A percentile compares a stretch with the other conserved stretches of the same genome.
Evolutionary conservation across 352 stramenopile species (phyloP).

Genomic region (Plasmopara halstedii): DNA sequence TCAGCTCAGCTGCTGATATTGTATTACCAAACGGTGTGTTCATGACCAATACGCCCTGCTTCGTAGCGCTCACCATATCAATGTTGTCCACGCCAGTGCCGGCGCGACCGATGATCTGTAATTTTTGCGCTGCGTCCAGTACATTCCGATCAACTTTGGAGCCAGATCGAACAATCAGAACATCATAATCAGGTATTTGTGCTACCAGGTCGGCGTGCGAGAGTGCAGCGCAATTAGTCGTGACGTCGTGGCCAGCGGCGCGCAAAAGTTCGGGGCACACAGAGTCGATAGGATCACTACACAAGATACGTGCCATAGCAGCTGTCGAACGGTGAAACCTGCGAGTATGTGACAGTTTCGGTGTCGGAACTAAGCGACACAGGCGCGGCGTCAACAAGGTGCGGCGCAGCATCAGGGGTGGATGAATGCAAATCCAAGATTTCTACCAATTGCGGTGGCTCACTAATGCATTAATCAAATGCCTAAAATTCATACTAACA

Average conservation of each 20-base stretch:
- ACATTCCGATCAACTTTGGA: slow-evolving; percentile 71
- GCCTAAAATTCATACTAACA: too few relatives aligned
- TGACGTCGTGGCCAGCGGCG: slow-evolving; percentile 79
- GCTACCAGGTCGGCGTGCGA: slow-evolving; percentile 56
- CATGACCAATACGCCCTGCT: slow-evolving; percentile 92
- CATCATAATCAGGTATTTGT: slow-evolving; percentile 80
- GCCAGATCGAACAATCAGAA: slow-evolving; percentile 81
- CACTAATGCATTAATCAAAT: too few relatives aligned
- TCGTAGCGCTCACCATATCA: slow-evolving; percentile 85
- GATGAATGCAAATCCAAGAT: background rate
- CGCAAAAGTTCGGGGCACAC: slow-evolving; percentile 74
- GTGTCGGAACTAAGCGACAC: slow-evolving; percentile 28
- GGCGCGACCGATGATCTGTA: slow-evolving; percentile 85
- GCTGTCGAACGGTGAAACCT: slow-evolving; percentile 34
- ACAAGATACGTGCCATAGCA: slow-evolving; percentile 79
- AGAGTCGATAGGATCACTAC: slow-evolving; percentile 81
- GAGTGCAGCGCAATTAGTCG: slow-evolving; percentile 33
- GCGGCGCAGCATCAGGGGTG: slow-evolving; percentile 43
- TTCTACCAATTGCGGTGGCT: slow-evolving; percentile 10
- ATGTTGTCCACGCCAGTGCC: slow-evolving; percentile 93
- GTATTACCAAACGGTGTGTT: slow-evolving; percentile 95
- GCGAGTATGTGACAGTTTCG: slow-evolving; percentile 4
- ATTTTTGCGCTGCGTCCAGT: slow-evolving; percentile 43
- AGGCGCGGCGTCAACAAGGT: slow-evolving; percentile 24
- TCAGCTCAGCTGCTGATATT: slow-evolving; percentile 92